Percentiles rank a stretch among this genome's conserved stretches.
phyloP scores from a whole-genome alignment of 148 eudicot genomes.

The Hydrangea macrophylla region DNA sequence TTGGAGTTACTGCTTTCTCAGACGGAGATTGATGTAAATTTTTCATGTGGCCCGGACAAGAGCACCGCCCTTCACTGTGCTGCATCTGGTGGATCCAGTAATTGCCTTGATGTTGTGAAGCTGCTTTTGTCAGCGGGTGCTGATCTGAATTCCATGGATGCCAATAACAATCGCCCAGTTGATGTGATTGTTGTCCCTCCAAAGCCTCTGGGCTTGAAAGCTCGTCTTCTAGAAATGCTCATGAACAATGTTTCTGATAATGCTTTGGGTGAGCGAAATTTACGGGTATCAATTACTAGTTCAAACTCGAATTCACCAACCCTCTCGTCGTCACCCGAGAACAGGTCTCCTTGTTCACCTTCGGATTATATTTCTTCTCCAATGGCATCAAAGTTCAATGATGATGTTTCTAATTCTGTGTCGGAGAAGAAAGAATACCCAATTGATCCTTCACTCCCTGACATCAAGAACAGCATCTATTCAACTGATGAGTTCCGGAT shows the following conservation, averaged over 20 bases:
- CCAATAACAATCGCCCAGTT: slow-evolving; percentile 47
- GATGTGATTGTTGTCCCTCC: slow-evolving; percentile 73
- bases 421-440: slow-evolving; percentile 82
- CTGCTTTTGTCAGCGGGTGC: slow-evolving; percentile 67
- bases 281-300: slow-evolving; percentile 33
- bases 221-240: slow-evolving; percentile 53
- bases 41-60: slow-evolving; percentile 47
- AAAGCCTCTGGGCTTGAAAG: slow-evolving; percentile 42
- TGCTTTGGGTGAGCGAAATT: slow-evolving; percentile 32
- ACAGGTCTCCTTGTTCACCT: slow-evolving; percentile 53
- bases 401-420: slow-evolving; percentile 28
- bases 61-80: slow-evolving; percentile 83
- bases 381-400: slow-evolving; percentile 31
- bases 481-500: slow-evolving; percentile 80
- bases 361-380: slow-evolving; percentile 49
- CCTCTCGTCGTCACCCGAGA: slow-evolving; percentile 55
- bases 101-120: slow-evolving; percentile 56
- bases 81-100: slow-evolving; percentile 62
- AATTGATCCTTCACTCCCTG: slow-evolving; percentile 74
- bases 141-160: slow-evolving; percentile 44
- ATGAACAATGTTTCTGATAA: slow-evolving; percentile 33
- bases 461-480: slow-evolving; percentile 69
- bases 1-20: slow-evolving; percentile 49
- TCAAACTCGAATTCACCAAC: slow-evolving; percentile 59
- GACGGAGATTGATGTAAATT: slow-evolving; percentile 54